These are phyloP conservation scores for Annulohypoxylon truncatum DNA, from an alignment of 2,329 filamentous ascomycete species.

Conservation along the genomic window DNA sequence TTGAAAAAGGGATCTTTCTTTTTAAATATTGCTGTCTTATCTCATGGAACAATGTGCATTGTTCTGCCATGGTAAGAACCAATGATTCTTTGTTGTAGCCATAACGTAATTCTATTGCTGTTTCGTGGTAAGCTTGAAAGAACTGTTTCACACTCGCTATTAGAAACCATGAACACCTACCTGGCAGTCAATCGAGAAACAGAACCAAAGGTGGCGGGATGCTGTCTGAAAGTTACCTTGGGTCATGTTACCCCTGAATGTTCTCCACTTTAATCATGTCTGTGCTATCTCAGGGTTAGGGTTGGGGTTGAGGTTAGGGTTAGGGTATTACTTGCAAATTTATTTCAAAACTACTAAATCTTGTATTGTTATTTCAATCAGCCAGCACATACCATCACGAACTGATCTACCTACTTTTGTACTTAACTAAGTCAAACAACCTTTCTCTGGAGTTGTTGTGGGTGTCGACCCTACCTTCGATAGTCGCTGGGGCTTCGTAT, in stretches of 20 bases:
- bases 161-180: too few relatives aligned
- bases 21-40: background rate
- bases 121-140: background rate
- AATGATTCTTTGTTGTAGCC: background rate
- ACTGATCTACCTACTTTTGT: background rate
- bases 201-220: too few relatives aligned
- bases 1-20: background rate
- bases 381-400: background rate
- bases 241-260: too few relatives aligned
- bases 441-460: background rate
- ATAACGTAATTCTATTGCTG: background rate
- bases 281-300: too few relatives aligned
- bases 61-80: background rate
- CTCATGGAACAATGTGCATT: background rate
- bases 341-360: too few relatives aligned
- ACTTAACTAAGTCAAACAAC: constrained; percentile 7
- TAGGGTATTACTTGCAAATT: too few relatives aligned
- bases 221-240: too few relatives aligned
- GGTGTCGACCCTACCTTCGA: constrained; percentile 39
- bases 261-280: too few relatives aligned
- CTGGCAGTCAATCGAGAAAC: too few relatives aligned
- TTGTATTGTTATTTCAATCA: too few relatives aligned
- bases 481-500: constrained; percentile 38
- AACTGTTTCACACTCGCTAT: too few relatives aligned
- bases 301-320: too few relatives aligned